phyloP scores from a whole-genome alignment of 345 rosid genomes.

The Lepidium aucheri region DNA sequence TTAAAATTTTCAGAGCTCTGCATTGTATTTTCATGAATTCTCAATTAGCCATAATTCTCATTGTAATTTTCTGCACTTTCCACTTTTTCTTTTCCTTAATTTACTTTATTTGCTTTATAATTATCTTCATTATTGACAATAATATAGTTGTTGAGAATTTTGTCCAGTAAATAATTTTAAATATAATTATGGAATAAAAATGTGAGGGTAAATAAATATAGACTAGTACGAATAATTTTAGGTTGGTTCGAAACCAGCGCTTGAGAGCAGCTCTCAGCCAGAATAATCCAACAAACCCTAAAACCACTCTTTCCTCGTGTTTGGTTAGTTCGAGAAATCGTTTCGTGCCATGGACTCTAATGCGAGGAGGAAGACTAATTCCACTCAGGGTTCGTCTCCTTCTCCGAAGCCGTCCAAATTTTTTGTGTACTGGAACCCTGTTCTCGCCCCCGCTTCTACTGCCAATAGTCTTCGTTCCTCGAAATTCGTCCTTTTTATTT shows the following conservation, averaged over 20 bases:
- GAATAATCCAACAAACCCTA: constrained; percentile 6
- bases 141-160: too few species aligned
- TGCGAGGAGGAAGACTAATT: constrained; percentile 6
- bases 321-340: background rate
- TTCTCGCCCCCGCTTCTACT: constrained; percentile 65
- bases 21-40: background rate
- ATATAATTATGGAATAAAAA: background rate
- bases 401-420: constrained; percentile 50
- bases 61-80: too few species aligned
- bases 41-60: background rate
- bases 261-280: constrained; percentile 12
- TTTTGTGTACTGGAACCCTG: constrained; percentile 73
- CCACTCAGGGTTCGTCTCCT: constrained; percentile 23
- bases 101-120: too few species aligned
- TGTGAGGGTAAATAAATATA: background rate
- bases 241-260: background rate
- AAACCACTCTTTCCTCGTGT: background rate
- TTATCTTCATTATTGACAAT: too few species aligned
- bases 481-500: constrained; percentile 40
- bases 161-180: too few species aligned
- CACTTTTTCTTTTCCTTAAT: too few species aligned
- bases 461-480: constrained; percentile 73
- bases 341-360: constrained; percentile 13
- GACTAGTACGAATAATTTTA: background rate
- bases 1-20: too few species aligned